These are phyloP conservation scores for Olyra latifolia DNA, from an alignment of 176 grass and related monocot species.

Conservation along the genomic window DNA sequence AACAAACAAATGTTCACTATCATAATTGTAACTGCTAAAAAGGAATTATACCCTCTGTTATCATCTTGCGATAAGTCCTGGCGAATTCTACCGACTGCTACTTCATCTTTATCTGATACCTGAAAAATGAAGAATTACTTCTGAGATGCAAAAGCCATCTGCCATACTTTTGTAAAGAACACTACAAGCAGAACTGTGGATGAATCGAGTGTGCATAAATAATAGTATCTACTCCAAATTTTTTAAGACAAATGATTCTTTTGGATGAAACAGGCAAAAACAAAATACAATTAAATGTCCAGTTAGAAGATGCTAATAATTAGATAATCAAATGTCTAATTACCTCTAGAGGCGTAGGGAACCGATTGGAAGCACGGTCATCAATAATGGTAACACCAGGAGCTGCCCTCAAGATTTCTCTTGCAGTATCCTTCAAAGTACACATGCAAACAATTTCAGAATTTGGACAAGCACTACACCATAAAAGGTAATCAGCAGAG, in stretches of 20 bases:
- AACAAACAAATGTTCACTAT: background rate
- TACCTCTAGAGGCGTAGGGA: constrained; percentile 89
- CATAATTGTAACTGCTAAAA: background rate
- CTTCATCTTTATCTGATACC: constrained; percentile 94
- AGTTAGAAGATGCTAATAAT: background rate
- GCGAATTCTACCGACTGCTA: constrained; percentile 90
- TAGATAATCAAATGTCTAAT: background rate
- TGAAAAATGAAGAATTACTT: constrained; percentile 29
- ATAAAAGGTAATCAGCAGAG: background rate
- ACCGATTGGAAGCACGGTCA: constrained; percentile 68
- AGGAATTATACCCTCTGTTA: constrained; percentile 70
- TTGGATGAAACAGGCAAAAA: background rate
- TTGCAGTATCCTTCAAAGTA: constrained; percentile 77
- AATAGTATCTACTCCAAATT: background rate
- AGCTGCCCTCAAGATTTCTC: constrained; percentile 75
- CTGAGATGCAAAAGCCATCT: background rate
- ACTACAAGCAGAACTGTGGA: background rate
- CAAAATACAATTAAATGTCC: background rate
- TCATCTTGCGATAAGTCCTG: constrained; percentile 83
- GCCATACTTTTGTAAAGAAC: background rate
- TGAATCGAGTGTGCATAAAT: background rate
- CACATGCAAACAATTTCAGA: constrained; percentile 39
- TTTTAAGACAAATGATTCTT: background rate
- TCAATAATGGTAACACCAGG: constrained; percentile 83
- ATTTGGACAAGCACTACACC: constrained; percentile 10